Percentiles rank a stretch among this genome's conserved stretches.
Evolutionary conservation across 148 eudicot genomes (phyloP).

Genomic region (Agrostemma githago): DNA sequence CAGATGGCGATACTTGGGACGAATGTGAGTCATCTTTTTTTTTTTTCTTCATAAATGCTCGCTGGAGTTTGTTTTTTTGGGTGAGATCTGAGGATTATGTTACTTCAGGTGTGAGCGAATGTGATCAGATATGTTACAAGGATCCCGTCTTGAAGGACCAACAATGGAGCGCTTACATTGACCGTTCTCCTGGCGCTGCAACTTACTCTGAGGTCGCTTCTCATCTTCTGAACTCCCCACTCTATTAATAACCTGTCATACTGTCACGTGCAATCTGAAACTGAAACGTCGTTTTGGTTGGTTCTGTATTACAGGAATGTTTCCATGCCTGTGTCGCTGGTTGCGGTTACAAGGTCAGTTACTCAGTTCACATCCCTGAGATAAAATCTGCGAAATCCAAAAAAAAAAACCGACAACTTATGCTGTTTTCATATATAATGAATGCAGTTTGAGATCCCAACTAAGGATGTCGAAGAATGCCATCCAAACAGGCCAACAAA

Average conservation of each 20-base stretch:
- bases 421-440: conserved; percentile 14
- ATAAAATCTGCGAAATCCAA: background rate
- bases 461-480: conserved; percentile 54
- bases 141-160: conserved; percentile 91
- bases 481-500: conserved; percentile 66
- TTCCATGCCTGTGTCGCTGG: conserved; percentile 92
- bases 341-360: conserved; percentile 87
- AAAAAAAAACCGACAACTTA: background rate
- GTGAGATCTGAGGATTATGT: background rate
- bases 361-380: conserved; percentile 39
- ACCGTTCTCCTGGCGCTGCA: conserved; percentile 92
- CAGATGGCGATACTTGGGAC: conserved; percentile 93
- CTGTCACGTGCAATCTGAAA: background rate
- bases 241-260: background rate
- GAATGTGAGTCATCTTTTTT: conserved; percentile 65
- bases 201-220: conserved; percentile 70
- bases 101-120: conserved; percentile 56
- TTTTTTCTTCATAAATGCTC: background rate
- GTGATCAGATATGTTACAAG: conserved; percentile 92
- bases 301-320: conserved; percentile 57
- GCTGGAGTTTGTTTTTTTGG: background rate
- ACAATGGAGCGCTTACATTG: conserved; percentile 97
- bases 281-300: background rate
- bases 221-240: background rate
- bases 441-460: conserved; percentile 80